Conservation (phyloP, 345 rosid genomes). For the Eucalyptus virginea region DNA sequence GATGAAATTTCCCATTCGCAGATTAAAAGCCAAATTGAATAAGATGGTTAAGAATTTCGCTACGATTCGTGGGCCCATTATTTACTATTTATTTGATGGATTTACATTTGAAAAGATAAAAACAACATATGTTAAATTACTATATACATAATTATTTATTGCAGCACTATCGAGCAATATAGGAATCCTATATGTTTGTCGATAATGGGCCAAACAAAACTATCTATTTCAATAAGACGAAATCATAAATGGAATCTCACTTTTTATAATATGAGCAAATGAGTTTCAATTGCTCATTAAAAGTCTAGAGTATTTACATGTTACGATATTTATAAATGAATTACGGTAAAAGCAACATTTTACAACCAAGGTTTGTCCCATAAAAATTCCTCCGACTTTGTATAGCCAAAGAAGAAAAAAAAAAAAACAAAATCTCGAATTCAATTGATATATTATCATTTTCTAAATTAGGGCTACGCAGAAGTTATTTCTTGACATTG, state of each 20-base stretch:
- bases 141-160: neutral
- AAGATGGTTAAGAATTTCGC: neutral
- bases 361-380: neutral
- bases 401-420: neutral
- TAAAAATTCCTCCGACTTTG: neutral
- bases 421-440: neutral
- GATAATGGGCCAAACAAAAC: neutral
- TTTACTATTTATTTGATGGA: neutral
- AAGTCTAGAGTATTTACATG: neutral
- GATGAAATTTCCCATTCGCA: neutral
- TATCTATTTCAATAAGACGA: neutral
- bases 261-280: neutral
- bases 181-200: neutral
- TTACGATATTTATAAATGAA: fast-evolving
- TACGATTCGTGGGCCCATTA: neutral
- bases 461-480: neutral
- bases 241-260: neutral
- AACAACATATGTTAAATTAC: neutral
- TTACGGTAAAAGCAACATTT: neutral
- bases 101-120: neutral
- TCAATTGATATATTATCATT: neutral
- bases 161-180: too few relatives aligned
- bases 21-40: neutral
- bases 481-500: neutral
- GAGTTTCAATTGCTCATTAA: neutral